Conservation (phyloP, 257 asterid genomes). For the Solanum chaucha region DNA sequence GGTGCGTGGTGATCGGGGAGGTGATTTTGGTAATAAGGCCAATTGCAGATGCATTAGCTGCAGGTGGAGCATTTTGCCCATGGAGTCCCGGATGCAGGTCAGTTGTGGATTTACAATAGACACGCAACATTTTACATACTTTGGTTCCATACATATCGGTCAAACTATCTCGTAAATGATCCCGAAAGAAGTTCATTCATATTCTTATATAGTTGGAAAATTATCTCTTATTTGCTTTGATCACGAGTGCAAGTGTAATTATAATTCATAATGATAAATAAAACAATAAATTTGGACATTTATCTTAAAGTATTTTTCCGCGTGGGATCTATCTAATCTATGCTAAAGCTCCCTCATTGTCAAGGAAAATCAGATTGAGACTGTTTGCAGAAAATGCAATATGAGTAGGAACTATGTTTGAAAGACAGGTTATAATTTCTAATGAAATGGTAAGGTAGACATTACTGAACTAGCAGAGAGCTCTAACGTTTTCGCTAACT, state of each 20-base stretch:
- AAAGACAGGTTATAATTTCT: not conserved
- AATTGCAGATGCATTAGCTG: conserved; percentile 44
- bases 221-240: not conserved
- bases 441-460: not conserved
- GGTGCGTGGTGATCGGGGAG: conserved; percentile 45
- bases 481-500: not conserved
- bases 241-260: not conserved
- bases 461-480: not conserved
- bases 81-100: conserved; percentile 4
- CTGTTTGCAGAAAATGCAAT: not conserved
- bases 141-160: not conserved
- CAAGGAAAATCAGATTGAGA: not conserved
- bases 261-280: not conserved
- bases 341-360: not conserved
- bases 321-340: not conserved
- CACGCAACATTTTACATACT: not conserved
- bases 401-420: not conserved
- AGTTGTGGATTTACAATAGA: not conserved
- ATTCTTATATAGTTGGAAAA: not conserved
- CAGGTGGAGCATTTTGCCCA: conserved; percentile 17
- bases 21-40: conserved; percentile 58
- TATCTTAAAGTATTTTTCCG: not conserved
- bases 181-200: not conserved
- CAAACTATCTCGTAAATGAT: not conserved
- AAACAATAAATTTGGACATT: not conserved